A percentile compares a stretch with the other conserved stretches of the same genome.
phyloP scores from a whole-genome alignment of 371 early-diverging fungal genomes.

The Choanephora cucurbitarum region DNA sequence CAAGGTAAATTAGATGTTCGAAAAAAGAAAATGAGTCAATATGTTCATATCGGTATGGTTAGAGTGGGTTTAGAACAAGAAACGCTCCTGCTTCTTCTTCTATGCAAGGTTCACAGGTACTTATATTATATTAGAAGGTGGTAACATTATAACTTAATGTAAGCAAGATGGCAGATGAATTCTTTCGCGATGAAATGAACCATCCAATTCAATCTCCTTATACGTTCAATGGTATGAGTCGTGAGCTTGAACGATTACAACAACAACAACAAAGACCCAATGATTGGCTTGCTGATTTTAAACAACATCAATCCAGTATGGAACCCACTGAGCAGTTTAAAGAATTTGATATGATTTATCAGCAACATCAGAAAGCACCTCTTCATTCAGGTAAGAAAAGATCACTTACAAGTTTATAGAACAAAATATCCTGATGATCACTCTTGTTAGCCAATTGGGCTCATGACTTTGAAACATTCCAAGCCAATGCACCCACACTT shows the following conservation, averaged over 20 bases:
- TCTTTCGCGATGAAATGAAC: conserved; percentile 47
- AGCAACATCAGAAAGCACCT: conserved; percentile 26
- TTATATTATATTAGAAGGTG: too few species aligned
- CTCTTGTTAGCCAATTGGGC: conserved; percentile 47
- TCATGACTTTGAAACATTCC: conserved; percentile 44
- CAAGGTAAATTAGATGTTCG: too few species aligned
- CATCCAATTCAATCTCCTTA: conserved; percentile 42
- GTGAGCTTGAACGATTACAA: conserved; percentile 57
- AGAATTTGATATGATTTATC: conserved; percentile 67
- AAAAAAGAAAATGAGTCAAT: too few species aligned
- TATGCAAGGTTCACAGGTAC: conserved; percentile 23
- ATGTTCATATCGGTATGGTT: too few species aligned
- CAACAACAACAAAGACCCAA: conserved; percentile 32
- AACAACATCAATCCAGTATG: conserved; percentile 46
- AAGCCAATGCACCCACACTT: conserved; percentile 18
- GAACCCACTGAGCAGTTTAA: conserved; percentile 63
- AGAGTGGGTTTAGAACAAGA: conserved; percentile 39
- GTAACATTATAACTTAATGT: too few species aligned
- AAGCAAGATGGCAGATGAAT: conserved; percentile 45
- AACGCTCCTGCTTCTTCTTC: conserved; percentile 9
- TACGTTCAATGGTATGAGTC: conserved; percentile 57
- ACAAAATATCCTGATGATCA: too few species aligned
- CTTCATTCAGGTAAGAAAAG: conserved; percentile 13
- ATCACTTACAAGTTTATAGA: conserved; percentile 20
- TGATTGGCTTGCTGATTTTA: conserved; percentile 75